phyloP scores from a whole-genome alignment of 257 asterid genomes.

The Solanum pinnatisectum region DNA sequence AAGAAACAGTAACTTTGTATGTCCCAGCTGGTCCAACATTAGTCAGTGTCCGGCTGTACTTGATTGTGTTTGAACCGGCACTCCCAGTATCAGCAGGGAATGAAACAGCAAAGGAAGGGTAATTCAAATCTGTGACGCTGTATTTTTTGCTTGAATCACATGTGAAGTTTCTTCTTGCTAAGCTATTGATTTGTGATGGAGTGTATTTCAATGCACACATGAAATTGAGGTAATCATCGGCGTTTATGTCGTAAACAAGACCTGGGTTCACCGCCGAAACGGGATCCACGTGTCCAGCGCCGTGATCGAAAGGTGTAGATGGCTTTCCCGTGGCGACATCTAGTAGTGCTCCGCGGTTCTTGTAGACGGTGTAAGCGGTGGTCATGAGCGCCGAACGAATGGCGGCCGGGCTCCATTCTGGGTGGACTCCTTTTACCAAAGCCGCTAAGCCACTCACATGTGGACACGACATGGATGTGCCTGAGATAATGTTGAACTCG shows the following conservation, averaged over 20 bases:
- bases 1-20: constrained; percentile 49
- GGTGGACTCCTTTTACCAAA: constrained; percentile 46
- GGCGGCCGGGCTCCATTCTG: constrained; percentile 64
- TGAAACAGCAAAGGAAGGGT: constrained; percentile 73
- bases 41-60: constrained; percentile 62
- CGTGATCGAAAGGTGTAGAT: constrained; percentile 74
- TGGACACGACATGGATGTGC: constrained; percentile 84
- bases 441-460: constrained; percentile 85
- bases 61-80: constrained; percentile 25
- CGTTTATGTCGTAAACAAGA: constrained; percentile 55
- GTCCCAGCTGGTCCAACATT: constrained; percentile 69
- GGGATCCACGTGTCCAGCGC: constrained; percentile 92
- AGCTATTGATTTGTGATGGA: constrained; percentile 38
- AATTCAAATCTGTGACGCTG: constrained; percentile 66
- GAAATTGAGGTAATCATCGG: constrained; percentile 47
- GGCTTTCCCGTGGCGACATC: constrained; percentile 71
- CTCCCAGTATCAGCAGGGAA: constrained; percentile 14
- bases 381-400: constrained; percentile 50
- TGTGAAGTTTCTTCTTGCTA: constrained; percentile 56
- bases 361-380: constrained; percentile 60
- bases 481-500: constrained; percentile 60
- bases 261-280: constrained; percentile 77
- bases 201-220: constrained; percentile 75
- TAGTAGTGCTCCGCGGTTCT: constrained; percentile 35
- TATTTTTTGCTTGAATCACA: constrained; percentile 41